Base-by-base conservation (phyloP, 768 basidiomycete species). In the Collybia sordida region DNA sequence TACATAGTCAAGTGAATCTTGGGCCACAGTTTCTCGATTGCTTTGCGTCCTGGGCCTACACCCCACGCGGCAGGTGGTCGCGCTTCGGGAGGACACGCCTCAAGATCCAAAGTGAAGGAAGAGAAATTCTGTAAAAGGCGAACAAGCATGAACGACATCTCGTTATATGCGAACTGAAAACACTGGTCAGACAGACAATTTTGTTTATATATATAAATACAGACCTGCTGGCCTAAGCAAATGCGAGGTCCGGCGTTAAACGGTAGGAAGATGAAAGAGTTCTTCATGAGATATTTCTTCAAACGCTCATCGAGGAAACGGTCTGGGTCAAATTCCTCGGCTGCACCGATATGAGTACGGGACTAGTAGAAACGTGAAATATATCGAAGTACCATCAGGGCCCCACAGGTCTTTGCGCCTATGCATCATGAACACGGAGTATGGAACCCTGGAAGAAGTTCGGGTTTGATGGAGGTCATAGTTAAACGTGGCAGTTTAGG, bases 221-320 rank as follows among this genome's bases (percentile, higher is more conserved):
- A 27, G 41, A 76, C 81, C 67, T 82, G 80, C 67, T 84, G 82
- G 4, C 82, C 82, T 4, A 82, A 72, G 53, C 81, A 83, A 46
- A 83, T 81, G 14, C 81, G 72, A 5, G 82, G 82, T 14, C 77
- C 77, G 2, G 76, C 81, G 49, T 82, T 83, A 70, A 84, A 84
- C 14, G 82, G 83, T 3, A 87, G 72, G 69, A 89, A 90, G 50
- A 86, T 84, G 68, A 83, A 86, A 0, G 83, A 77, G 54, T 86
- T 85, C 31, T 78, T 74, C 23, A 78, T 68, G 23, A 88, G 71
- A 49, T 86, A 84, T 57, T 79, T 81, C 54, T 81, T 74, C 27
- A 86, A 63, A 8, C 86, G 72, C 8, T 81, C 72, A 59, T 87
- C 86, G 38, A 88, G 69, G 72, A 85, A 88, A 3, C 86, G 78